phyloP scores from a whole-genome alignment of 805 yeast genomes.

The Pichia nakasei region DNA sequence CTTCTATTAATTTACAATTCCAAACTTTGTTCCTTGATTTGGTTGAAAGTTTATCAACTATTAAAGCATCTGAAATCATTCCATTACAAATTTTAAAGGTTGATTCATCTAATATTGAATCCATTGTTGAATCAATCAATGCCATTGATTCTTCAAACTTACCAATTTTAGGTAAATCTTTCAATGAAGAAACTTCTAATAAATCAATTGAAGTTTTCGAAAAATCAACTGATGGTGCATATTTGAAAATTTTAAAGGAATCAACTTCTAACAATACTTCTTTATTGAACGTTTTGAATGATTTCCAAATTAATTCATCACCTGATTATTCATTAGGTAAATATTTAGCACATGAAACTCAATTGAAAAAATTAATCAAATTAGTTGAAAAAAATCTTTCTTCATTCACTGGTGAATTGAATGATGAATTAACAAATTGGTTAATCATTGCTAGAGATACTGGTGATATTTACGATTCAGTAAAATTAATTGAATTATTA shows the following conservation, averaged over 20 bases:
- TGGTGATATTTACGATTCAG: conserved; percentile 22
- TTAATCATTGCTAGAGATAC: conserved; percentile 40
- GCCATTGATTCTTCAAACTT: conserved; percentile 40
- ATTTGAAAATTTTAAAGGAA: conserved; percentile 66
- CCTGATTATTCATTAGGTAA: conserved; percentile 90
- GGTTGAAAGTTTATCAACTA: conserved; percentile 42
- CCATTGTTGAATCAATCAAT: conserved; percentile 39
- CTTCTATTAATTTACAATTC: conserved; percentile 30
- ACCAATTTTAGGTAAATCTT: conserved; percentile 51
- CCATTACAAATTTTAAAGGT: conserved; percentile 44
- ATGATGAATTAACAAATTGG: conserved; percentile 63
- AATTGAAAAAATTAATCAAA: conserved; percentile 36
- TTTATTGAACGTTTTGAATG: conserved; percentile 39
- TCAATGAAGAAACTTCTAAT: conserved; percentile 18
- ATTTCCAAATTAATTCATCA: conserved; percentile 50
- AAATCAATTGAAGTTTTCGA: conserved; percentile 28
- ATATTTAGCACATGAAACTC: conserved; percentile 49
- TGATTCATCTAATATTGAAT: conserved; percentile 31
- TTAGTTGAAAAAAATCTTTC: conserved; percentile 38
- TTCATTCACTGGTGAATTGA: conserved; percentile 39
- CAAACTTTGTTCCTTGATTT: conserved; percentile 58
- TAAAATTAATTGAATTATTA: conserved; percentile 25
- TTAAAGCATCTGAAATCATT: conserved; percentile 44
- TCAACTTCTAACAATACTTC: conserved; percentile 30
- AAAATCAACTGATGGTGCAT: conserved; percentile 66